Conservation (phyloP, 305 asterid genomes). For the Fraxinus ornus region DNA sequence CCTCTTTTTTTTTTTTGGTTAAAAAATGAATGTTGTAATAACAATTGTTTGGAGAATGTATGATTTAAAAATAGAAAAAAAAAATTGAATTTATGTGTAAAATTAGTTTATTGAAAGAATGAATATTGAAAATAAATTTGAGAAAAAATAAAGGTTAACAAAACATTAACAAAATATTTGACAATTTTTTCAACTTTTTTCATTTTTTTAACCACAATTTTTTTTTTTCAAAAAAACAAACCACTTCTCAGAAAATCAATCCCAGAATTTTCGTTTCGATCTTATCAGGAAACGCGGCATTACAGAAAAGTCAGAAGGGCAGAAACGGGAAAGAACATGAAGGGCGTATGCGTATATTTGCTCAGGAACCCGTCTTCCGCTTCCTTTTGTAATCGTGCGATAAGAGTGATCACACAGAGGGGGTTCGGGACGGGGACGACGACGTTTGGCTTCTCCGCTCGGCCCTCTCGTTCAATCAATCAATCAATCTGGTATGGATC, state of each 20-base stretch:
- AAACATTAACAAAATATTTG: too few relatives aligned
- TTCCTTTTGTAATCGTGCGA: neutral
- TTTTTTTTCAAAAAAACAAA: too few relatives aligned
- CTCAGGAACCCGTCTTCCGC: neutral
- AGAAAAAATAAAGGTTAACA: neutral
- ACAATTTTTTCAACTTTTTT: too few relatives aligned
- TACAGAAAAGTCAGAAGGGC: conserved; percentile 14
- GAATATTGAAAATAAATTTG: too few relatives aligned
- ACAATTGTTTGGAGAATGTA: too few relatives aligned
- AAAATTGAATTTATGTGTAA: too few relatives aligned
- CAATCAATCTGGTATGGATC: conserved; percentile 11
- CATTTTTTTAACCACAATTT: too few relatives aligned
- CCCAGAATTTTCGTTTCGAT: too few relatives aligned
- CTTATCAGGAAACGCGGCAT: neutral
- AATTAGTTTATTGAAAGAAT: neutral
- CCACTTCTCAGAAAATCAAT: too few relatives aligned
- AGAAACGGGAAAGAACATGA: conserved; percentile 20
- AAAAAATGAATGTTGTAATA: too few relatives aligned
- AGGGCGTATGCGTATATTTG: neutral
- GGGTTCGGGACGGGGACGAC: conserved; percentile 21
- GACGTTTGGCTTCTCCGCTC: conserved; percentile 16
- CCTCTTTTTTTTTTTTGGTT: neutral
- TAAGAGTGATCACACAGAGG: conserved; percentile 2
- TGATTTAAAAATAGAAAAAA: neutral
- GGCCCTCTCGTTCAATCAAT: conserved; percentile 5